A percentile compares a stretch with the other conserved stretches of the same genome.
These are phyloP conservation scores for Pichia membranifaciens DNA, from an alignment of 805 yeast species.

Conservation along the genomic window DNA sequence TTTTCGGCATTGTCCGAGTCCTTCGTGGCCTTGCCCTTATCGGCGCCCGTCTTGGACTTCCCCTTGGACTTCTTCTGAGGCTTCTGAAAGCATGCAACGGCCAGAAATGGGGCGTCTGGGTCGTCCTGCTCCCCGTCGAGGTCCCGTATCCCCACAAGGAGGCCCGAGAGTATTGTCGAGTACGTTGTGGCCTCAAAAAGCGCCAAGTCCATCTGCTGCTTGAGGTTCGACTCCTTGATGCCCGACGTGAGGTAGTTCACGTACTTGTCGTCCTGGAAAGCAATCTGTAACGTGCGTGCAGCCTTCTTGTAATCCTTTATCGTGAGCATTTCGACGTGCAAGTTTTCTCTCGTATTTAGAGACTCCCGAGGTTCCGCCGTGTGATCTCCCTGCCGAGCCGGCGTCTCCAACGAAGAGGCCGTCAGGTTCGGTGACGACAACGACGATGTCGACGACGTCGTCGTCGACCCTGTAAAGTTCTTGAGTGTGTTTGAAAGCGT, in stretches of 20 bases:
- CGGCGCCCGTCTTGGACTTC: neutral
- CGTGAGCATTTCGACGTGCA: slow-evolving; percentile 28
- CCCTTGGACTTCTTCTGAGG: slow-evolving; percentile 19
- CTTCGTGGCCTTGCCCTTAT: neutral
- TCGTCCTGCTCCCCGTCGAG: slow-evolving; percentile 37
- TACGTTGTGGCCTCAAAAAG: slow-evolving; percentile 49
- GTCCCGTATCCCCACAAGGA: slow-evolving; percentile 47
- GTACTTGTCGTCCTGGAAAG: slow-evolving; percentile 51
- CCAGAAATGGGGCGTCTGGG: slow-evolving; percentile 41
- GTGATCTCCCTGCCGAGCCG: neutral
- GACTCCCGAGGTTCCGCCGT: neutral
- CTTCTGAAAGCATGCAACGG: slow-evolving; percentile 46
- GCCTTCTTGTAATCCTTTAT: slow-evolving; percentile 47
- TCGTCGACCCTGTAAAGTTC: neutral
- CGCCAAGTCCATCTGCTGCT: slow-evolving; percentile 40
- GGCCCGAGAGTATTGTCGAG: slow-evolving; percentile 44
- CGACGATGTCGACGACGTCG: neutral
- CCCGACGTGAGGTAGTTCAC: slow-evolving; percentile 44
- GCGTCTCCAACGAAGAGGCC: neutral
- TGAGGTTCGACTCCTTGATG: slow-evolving; percentile 31
- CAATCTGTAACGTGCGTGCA: slow-evolving; percentile 46
- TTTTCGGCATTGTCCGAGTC: slow-evolving; percentile 11
- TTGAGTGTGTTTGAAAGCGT: neutral
- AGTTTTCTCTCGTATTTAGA: slow-evolving; percentile 11
- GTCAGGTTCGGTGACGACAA: neutral